Evolutionary conservation across 768 basidiomycete genomes (phyloP).

Genomic region (Panellus pusillus): DNA sequence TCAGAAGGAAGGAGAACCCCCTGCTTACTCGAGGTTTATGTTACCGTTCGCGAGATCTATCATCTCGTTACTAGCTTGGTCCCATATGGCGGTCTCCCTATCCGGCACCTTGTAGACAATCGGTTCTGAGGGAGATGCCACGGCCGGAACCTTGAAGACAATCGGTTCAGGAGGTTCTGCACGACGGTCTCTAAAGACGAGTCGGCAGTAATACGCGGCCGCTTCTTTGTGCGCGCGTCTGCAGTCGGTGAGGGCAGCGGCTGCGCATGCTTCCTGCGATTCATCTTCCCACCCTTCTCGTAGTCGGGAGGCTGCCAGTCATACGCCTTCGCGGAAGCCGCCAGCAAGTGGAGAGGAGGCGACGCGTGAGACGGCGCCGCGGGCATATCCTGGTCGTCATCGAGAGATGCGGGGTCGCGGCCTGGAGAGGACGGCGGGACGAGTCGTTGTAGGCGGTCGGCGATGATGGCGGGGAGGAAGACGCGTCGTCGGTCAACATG

Average conservation of each 20-base stretch:
- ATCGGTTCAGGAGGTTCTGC: slow-evolving; percentile 13
- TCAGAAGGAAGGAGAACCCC: not conserved
- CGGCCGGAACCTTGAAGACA: slow-evolving; percentile 24
- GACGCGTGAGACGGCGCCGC: slow-evolving; percentile 17
- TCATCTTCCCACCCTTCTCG: slow-evolving; percentile 37
- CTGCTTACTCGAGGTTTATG: slow-evolving; percentile 55
- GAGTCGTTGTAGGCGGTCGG: slow-evolving; percentile 34
- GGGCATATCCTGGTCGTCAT: not conserved
- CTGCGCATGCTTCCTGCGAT: slow-evolving; percentile 22
- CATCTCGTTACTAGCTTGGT: slow-evolving; percentile 40
- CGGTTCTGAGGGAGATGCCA: slow-evolving; percentile 5
- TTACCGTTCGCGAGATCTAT: slow-evolving; percentile 49
- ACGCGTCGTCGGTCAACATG: not conserved
- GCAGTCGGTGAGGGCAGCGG: slow-evolving; percentile 25
- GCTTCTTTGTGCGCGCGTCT: slow-evolving; percentile 24
- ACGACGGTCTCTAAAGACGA: slow-evolving; percentile 20
- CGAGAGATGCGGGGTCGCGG: slow-evolving; percentile 31
- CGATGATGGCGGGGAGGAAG: slow-evolving; percentile 32
- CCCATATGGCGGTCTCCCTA: slow-evolving; percentile 46
- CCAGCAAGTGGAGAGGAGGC: slow-evolving; percentile 51
- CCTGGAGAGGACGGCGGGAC: slow-evolving; percentile 55
- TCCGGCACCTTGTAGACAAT: slow-evolving; percentile 25
- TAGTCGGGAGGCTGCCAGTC: slow-evolving; percentile 43
- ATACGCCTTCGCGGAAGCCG: slow-evolving; percentile 51
- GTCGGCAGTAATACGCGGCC: slow-evolving; percentile 11